phyloP scores from a whole-genome alignment of 192 early-diverging fungal species.

The Gonapodya prolifera region DNA sequence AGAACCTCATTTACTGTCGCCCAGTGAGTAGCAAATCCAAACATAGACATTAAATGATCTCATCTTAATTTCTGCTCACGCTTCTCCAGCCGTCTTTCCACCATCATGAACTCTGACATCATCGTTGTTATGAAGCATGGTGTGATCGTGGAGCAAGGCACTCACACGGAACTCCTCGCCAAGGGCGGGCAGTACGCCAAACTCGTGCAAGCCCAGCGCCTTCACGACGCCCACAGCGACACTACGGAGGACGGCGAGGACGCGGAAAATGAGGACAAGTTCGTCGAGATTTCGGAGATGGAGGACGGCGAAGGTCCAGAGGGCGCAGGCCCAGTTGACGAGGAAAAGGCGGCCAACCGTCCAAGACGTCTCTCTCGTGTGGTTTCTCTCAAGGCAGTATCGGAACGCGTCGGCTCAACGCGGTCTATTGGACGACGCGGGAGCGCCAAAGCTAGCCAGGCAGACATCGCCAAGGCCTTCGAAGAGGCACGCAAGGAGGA shows the following conservation, averaged over 20 bases:
- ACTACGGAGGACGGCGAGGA: neutral
- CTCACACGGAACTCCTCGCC: slow-evolving; percentile 59
- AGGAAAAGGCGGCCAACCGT: too few relatives aligned
- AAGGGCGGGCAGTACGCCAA: slow-evolving; percentile 18
- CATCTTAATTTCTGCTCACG: neutral
- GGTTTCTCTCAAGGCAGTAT: too few relatives aligned
- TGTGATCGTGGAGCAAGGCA: slow-evolving; percentile 49
- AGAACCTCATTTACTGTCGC: slow-evolving; percentile 75
- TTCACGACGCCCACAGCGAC: neutral
- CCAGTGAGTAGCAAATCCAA: slow-evolving; percentile 42
- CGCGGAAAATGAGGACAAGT: neutral
- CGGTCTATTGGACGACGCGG: too few relatives aligned
- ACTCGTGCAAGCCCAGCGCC: neutral
- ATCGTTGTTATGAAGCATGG: slow-evolving; percentile 67
- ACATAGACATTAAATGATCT: neutral
- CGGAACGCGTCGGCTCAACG: too few relatives aligned
- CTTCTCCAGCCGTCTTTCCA: slow-evolving; percentile 42
- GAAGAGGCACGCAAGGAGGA: neutral
- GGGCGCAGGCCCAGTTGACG: neutral
- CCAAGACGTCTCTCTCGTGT: too few relatives aligned
- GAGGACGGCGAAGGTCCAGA: neutral
- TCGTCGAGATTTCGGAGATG: neutral
- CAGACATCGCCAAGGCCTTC: neutral
- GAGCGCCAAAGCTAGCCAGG: neutral
- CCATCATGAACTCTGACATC: slow-evolving; percentile 63